Evolutionary conservation across 148 eudicot genomes (phyloP).

Genomic region (Beta vulgaris): DNA sequence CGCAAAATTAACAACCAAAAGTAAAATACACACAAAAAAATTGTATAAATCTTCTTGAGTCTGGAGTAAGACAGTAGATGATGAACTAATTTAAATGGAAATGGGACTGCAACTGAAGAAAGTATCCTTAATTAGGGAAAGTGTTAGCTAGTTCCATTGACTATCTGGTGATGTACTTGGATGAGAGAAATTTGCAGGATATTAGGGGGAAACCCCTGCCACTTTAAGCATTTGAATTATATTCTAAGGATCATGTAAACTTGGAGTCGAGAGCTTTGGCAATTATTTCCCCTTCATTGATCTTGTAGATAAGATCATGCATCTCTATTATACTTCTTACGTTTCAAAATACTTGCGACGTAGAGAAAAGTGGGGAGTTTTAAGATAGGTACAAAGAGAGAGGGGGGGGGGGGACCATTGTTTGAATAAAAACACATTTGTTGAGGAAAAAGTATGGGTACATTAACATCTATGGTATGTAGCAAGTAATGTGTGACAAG

Average conservation of each 20-base stretch:
- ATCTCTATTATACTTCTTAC: too few relatives aligned
- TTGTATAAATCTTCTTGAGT: neutral
- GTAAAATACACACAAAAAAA: neutral
- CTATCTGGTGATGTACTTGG: neutral
- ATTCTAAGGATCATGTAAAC: neutral
- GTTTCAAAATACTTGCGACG: too few relatives aligned
- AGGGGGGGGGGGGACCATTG: too few relatives aligned
- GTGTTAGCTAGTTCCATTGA: neutral
- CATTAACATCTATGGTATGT: too few relatives aligned
- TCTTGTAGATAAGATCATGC: neutral
- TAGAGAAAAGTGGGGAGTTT: too few relatives aligned
- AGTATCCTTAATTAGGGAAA: neutral
- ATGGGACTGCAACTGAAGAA: neutral
- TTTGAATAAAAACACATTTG: too few relatives aligned
- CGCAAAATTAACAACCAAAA: neutral
- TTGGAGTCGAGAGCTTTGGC: neutral
- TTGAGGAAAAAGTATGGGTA: too few relatives aligned
- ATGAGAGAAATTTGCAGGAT: neutral
- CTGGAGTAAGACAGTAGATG: neutral
- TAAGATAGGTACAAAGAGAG: too few relatives aligned
- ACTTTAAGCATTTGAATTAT: neutral
- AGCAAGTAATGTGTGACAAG: too few relatives aligned
- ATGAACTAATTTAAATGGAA: neutral
- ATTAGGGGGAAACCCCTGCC: neutral
- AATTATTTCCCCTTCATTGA: neutral